Evolutionary conservation across 2,329 filamentous ascomycete genomes (phyloP), one percentile per base, ranked within the genome.

Genomic region (Aspergillus pseudonomiae): DNA sequence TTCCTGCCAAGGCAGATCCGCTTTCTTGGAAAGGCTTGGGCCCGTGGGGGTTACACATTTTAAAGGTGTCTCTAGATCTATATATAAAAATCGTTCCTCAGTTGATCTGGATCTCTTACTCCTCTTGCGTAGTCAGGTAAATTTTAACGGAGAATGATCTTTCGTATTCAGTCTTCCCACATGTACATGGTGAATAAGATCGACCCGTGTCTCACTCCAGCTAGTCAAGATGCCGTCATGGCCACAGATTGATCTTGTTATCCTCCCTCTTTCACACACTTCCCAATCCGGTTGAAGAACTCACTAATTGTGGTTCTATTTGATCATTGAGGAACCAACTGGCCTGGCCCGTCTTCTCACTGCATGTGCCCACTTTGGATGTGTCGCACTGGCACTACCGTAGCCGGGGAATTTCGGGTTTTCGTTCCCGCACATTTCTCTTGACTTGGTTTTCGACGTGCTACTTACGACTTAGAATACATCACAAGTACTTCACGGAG

Each of bases 401-500:
- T 50, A 48, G 36, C 71, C 72, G 73, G 73, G 67, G 64, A 66
- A 57, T 68, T 68, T 66, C 71, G 71, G 72, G 63, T 62, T 52
- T 45, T 55, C 48, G 41, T 45, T 36, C 63, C 63, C 63, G 59
- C 65, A 62, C 58, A 62, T 60, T 68, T 45, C 65, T 62, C 39
- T 26, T 50, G 46, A 30, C 21, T 50, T 54, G 24, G 55, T 19
- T 63, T 24, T 59, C 57, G 46, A 60, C 56, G 57, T 53, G 30
- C 30, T 54, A 24, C 10, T 54, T 54, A 54, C 30, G 32, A 36
- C 24, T 10, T 26, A 39, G n/a, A 39, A 55, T 39, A 39, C 32
- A 39, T 55, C 52, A 55, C 32, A 39, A 39, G n/a, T 34, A 21
- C 9, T 14, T 52, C 61, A 43, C 53, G 56, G 26, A 34, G 54